phyloP scores from a whole-genome alignment of 352 stramenopile genomes.

The Pythium scleroteichum region DNA sequence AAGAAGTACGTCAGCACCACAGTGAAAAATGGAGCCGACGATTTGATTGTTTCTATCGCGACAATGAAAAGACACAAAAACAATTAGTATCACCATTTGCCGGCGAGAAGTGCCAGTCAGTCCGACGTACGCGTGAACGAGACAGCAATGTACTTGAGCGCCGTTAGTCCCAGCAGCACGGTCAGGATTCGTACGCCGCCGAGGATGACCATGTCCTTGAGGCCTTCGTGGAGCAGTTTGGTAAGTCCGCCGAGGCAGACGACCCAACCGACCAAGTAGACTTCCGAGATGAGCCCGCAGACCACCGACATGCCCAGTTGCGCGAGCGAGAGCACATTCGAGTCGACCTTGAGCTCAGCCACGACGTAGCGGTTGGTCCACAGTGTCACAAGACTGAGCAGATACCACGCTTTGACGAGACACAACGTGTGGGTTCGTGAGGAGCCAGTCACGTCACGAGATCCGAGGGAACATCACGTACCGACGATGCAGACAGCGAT shows the following conservation, averaged over 20 bases:
- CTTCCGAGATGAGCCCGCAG: slow-evolving; percentile 63
- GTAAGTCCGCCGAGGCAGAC: slow-evolving; percentile 48
- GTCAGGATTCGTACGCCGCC: slow-evolving; percentile 83
- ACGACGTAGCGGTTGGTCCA: slow-evolving; percentile 87
- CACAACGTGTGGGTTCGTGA: background rate
- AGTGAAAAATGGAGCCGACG: slow-evolving; percentile 90
- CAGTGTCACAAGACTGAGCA: slow-evolving; percentile 77
- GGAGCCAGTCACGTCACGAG: background rate
- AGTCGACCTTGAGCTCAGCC: slow-evolving; percentile 70
- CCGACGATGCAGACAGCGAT: slow-evolving; percentile 59
- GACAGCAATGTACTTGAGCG: slow-evolving; percentile 91
- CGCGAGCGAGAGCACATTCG: slow-evolving; percentile 72
- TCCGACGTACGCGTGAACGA: slow-evolving; percentile 81
- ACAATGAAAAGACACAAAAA: background rate
- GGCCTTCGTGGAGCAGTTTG: slow-evolving; percentile 54
- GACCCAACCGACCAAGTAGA: slow-evolving; percentile 71
- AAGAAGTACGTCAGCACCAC: slow-evolving; percentile 87
- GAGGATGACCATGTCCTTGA: slow-evolving; percentile 86
- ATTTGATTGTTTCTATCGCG: slow-evolving; percentile 89
- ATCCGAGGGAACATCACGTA: slow-evolving; percentile 26
- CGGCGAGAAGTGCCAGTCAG: background rate
- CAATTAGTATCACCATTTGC: background rate
- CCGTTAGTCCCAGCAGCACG: slow-evolving; percentile 87
- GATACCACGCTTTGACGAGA: slow-evolving; percentile 58
- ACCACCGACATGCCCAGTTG: slow-evolving; percentile 82